Evolutionary conservation across 2,329 filamentous ascomycete genomes (phyloP).

Genomic region (Fusarium dlaminii): DNA sequence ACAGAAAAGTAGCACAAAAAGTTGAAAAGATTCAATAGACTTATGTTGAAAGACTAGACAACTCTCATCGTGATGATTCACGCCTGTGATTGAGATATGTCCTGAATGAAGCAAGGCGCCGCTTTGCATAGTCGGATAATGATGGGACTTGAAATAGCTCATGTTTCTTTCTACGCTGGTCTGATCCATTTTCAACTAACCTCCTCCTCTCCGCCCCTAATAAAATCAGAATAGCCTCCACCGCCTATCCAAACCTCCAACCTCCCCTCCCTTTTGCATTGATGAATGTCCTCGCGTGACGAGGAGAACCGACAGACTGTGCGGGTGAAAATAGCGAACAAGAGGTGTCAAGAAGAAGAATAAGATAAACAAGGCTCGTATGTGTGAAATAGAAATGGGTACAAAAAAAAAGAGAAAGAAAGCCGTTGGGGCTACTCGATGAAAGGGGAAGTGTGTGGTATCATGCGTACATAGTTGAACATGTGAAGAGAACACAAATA

Average conservation of each 20-base stretch:
- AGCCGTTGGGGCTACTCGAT: constrained; percentile 21
- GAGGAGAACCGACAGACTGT: constrained; percentile 6
- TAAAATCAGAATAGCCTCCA: constrained; percentile 4
- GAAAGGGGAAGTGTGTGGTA: constrained; percentile 30
- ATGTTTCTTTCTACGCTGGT: constrained; percentile 26
- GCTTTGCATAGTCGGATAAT: not conserved
- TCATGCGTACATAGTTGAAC: constrained; percentile 37
- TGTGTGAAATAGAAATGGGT: constrained; percentile 22
- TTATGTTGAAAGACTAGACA: not conserved
- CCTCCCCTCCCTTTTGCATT: not conserved
- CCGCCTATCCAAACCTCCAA: constrained; percentile 27
- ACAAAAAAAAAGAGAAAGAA: constrained; percentile 8
- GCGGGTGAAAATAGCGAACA: constrained; percentile 5
- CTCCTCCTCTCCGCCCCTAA: not conserved
- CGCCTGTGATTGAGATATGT: no score
- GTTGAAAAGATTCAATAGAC: not conserved
- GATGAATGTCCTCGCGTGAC: not conserved
- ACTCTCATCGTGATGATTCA: not conserved
- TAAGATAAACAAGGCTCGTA: constrained; percentile 4
- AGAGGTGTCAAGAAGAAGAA: not conserved
- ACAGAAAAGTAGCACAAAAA: constrained; percentile 13
- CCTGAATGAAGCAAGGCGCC: not conserved
- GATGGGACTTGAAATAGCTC: constrained; percentile 7
- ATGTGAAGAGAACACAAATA: constrained; percentile 34
- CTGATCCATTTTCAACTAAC: constrained; percentile 10